These are phyloP conservation scores for Dendrocalamus sinicus DNA, from an alignment of 176 grass and related monocot genomes.

Conservation along the genomic window DNA sequence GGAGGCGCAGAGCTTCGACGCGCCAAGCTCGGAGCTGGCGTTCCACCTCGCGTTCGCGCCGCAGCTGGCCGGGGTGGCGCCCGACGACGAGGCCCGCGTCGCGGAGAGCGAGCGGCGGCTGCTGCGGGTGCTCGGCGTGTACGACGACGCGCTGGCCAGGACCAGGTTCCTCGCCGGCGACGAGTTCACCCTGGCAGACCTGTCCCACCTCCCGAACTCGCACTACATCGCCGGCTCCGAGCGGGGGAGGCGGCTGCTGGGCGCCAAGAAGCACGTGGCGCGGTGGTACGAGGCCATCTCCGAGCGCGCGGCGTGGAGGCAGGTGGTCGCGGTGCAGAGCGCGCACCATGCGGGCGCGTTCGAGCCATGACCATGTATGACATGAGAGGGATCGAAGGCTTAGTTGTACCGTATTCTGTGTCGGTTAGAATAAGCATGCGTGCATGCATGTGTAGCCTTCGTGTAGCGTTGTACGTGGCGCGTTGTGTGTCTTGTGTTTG, in stretches of 20 bases:
- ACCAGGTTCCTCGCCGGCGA: slow-evolving; percentile 58
- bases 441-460: not conserved
- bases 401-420: not conserved
- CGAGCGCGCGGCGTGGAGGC: slow-evolving; percentile 57
- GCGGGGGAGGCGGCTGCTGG: slow-evolving; percentile 59
- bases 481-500: not conserved
- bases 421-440: not conserved
- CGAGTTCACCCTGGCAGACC: slow-evolving; percentile 79
- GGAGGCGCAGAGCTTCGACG: slow-evolving; percentile 67
- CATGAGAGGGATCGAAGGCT: not conserved
- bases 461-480: not conserved
- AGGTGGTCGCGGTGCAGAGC: slow-evolving; percentile 50
- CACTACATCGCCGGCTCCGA: slow-evolving; percentile 46
- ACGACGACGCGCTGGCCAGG: slow-evolving; percentile 57
- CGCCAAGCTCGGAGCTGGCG: slow-evolving; percentile 49
- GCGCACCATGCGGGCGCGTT: slow-evolving; percentile 28
- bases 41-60: slow-evolving; percentile 54
- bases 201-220: slow-evolving; percentile 75
- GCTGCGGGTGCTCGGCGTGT: slow-evolving; percentile 53
- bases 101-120: slow-evolving; percentile 54
- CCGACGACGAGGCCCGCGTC: not conserved
- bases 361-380: not conserved
- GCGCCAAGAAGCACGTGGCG: slow-evolving; percentile 56
- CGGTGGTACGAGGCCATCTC: slow-evolving; percentile 61
- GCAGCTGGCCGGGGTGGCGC: not conserved